Evolutionary conservation across 495 filamentous ascomycete genomes (phyloP), one percentile per base, ranked within the genome.

Genomic region (Pyrenopolyporus hunteri): DNA sequence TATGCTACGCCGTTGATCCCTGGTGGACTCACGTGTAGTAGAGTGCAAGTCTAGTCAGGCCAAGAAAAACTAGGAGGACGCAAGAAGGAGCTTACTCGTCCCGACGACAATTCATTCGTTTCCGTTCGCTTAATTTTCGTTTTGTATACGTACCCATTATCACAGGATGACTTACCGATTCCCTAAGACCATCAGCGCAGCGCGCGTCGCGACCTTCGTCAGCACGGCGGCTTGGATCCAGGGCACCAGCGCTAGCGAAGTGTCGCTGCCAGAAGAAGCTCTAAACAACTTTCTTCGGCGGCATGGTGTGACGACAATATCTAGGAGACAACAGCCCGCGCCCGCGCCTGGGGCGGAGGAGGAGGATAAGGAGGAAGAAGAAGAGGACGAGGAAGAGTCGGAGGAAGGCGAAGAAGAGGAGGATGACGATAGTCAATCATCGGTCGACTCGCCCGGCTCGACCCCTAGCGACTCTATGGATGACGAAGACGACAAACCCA

Each of bases 201-300:
- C 40, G 58, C 63, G 63, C 63, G 20, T 67, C 42, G 58, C 63
- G 16, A 58, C 58, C 9, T 67, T 67, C 53, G 58, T 67, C 46
- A 67, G 58, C 43, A 67, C 63, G 11, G 63, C 63, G 22, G 63
- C 63, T 11, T 67, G 63, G 63, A 63, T 67, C 25, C 63, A 67
- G 25, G 57, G 63, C 42, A 32, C 47, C 14, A 33, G 52, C 48
- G 63, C 58, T 2, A 59, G 48, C 36, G 53, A 57, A 35, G 63
- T 45, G 40, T 62, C 46, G 20, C 17, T 67, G 14, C 63, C 63
- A 9, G 47, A 53, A n/a, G 52, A 67, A 8, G 58, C 63, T 9
- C 58, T 67, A 7, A 45, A 67, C 40, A 67, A 67, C 29, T 67
- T 67, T 36, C 58, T 67, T 5, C 46, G 58, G 10, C 35, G 63